phyloP scores from a whole-genome alignment of 2,329 filamentous ascomycete genomes.

The Aspergillus sp. region DNA sequence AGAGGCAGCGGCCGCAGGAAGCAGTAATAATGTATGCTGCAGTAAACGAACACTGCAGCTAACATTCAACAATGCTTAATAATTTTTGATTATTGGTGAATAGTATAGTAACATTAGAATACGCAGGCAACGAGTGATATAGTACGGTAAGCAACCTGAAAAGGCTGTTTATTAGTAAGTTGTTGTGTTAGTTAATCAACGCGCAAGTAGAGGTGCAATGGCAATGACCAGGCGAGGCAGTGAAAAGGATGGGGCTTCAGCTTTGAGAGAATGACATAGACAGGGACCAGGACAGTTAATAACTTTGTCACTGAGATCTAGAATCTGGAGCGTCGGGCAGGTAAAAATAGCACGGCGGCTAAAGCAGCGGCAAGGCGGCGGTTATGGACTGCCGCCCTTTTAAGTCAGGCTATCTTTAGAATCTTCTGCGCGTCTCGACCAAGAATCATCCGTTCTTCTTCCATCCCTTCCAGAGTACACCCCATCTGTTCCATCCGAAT shows the following conservation, averaged over 20 bases:
- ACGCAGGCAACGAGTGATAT: too few species aligned
- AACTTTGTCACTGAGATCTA: neutral
- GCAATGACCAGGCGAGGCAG: neutral
- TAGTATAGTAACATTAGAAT: too few species aligned
- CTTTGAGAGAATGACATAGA: neutral
- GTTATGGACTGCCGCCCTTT: constrained; percentile 8
- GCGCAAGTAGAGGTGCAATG: neutral
- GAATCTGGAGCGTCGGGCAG: neutral
- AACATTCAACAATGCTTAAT: too few species aligned
- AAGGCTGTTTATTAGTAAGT: neutral
- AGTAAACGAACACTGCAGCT: too few species aligned
- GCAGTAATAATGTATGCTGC: too few species aligned
- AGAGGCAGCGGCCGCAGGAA: neutral
- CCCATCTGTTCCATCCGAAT: constrained; percentile 13
- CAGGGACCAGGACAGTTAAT: neutral
- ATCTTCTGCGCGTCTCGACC: constrained; percentile 30
- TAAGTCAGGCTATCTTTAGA: constrained; percentile 32
- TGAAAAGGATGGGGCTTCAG: neutral
- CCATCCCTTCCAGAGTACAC: constrained; percentile 16
- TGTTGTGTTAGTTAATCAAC: neutral
- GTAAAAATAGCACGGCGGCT: constrained; percentile 16
- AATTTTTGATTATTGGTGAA: too few species aligned
- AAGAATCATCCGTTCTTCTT: constrained; percentile 15
- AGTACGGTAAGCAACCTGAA: neutral
- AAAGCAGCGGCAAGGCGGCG: constrained; percentile 10